A percentile compares a stretch with the other conserved stretches of the same genome.
Evolutionary conservation across 2,329 filamentous ascomycete species (phyloP).

Genomic region (Emericellopsis atlantica): DNA sequence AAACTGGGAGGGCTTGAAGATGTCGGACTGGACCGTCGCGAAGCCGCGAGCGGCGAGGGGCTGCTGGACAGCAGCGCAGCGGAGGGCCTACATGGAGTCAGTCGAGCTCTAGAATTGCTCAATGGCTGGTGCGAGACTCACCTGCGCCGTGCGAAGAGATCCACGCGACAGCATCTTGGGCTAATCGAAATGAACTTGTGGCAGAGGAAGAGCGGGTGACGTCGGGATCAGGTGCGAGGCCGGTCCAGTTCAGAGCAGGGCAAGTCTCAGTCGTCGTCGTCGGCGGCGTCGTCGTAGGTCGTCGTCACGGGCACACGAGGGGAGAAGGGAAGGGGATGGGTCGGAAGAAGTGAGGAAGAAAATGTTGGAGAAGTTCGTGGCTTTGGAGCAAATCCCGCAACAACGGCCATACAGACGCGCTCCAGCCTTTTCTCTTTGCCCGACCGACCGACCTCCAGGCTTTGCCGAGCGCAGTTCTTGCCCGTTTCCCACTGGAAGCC

Average conservation of each 20-base stretch:
- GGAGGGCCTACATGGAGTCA: conserved; percentile 30
- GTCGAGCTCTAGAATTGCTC: neutral
- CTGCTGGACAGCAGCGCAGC: conserved; percentile 34
- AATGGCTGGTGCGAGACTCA: conserved; percentile 22
- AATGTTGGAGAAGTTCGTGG: conserved; percentile 1
- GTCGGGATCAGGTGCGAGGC: neutral
- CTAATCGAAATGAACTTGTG: conserved; percentile 2
- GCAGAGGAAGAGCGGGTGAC: conserved; percentile 1
- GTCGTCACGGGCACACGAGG: neutral
- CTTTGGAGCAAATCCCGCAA: conserved; percentile 3
- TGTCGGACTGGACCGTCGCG: conserved; percentile 81
- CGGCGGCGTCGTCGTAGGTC: neutral
- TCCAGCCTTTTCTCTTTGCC: neutral
- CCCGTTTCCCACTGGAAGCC: too few species aligned
- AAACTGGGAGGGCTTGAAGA: conserved; percentile 98
- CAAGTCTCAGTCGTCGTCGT: too few species aligned
- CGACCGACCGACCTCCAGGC: neutral
- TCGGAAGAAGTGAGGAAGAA: conserved; percentile 5
- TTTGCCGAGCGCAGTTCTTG: conserved; percentile 1
- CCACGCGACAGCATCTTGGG: conserved; percentile 45
- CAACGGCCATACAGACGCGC: neutral
- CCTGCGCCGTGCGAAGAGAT: conserved; percentile 44
- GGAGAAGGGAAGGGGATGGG: conserved; percentile 1
- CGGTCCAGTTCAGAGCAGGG: neutral
- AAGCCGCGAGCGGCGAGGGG: conserved; percentile 41